Evolutionary conservation across 75 land plant species (phyloP).

Genomic region (Ceratopteris richardii): DNA sequence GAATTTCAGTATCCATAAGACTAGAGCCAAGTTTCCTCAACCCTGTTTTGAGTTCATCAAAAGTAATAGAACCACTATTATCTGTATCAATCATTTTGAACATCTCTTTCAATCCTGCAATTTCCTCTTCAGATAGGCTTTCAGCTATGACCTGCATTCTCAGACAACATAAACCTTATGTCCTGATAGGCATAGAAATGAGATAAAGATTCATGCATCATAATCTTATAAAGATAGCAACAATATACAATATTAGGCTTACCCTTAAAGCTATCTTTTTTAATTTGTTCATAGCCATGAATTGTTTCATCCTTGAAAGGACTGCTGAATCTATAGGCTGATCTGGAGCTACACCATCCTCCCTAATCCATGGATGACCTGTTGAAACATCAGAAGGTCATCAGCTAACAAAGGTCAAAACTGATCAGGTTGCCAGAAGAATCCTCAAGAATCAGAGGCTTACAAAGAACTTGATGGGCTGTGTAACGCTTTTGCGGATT

Average conservation of each 20-base stretch:
- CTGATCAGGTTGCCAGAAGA: not conserved
- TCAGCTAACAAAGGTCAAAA: too few species aligned
- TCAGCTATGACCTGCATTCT: constrained; percentile 30
- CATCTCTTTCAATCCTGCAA: constrained; percentile 42
- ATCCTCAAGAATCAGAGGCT: constrained; percentile 13
- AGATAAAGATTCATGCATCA: not conserved
- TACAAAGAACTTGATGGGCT: constrained; percentile 73
- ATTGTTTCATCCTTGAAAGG: too few species aligned
- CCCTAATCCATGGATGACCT: constrained; percentile 91
- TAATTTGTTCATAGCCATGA: constrained; percentile 91
- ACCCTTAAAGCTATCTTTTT: constrained; percentile 90
- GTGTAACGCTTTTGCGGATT: constrained; percentile 47
- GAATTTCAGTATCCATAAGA: constrained; percentile 37
- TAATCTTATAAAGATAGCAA: not conserved
- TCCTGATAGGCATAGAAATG: not conserved
- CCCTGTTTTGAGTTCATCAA: constrained; percentile 38
- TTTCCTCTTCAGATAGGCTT: constrained; percentile 38
- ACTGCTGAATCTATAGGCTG: too few species aligned
- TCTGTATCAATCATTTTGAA: constrained; percentile 44
- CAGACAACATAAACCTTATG: too few species aligned
- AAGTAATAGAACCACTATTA: constrained; percentile 42
- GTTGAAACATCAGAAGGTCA: too few species aligned
- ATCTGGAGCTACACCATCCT: constrained; percentile 96
- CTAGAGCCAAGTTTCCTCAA: constrained; percentile 34
- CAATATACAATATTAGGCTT: constrained; percentile 12